Evolutionary conservation across 768 basidiomycete genomes (phyloP).

Genomic region (Agrocybe praecox): DNA sequence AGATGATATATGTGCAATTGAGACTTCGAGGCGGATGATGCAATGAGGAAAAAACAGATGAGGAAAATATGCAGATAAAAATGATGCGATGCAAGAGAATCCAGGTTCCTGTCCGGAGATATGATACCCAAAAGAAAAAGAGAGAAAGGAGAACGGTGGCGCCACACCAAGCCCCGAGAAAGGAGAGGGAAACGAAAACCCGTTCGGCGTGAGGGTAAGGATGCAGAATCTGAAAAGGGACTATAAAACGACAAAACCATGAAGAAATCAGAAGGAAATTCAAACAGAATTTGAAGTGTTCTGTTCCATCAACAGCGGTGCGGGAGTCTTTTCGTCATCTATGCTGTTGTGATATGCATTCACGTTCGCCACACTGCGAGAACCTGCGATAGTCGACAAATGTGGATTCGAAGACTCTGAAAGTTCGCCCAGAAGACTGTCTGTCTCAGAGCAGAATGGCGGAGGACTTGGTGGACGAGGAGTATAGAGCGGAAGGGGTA

Average conservation of each 20-base stretch:
- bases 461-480: conserved; percentile 25
- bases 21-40: not conserved
- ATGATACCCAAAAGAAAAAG: not conserved
- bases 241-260: not conserved
- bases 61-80: not conserved
- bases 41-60: not conserved
- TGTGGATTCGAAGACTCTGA: not conserved
- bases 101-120: not conserved
- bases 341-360: conserved; percentile 13
- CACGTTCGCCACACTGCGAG: conserved; percentile 1
- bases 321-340: conserved; percentile 10
- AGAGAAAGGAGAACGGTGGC: not conserved
- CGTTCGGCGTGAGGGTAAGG: not conserved
- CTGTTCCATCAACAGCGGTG: conserved; percentile 11
- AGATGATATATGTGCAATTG: not conserved
- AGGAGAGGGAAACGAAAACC: not conserved
- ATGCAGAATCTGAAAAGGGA: not conserved
- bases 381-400: not conserved
- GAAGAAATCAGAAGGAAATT: not conserved
- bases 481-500: conserved; percentile 67
- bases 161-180: not conserved
- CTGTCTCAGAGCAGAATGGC: not conserved
- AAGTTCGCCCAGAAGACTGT: not conserved
- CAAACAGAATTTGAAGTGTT: not conserved
- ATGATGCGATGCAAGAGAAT: not conserved